Evolutionary conservation across 441 rosid species (phyloP).

Genomic region (Rhodomyrtus psidioides): DNA sequence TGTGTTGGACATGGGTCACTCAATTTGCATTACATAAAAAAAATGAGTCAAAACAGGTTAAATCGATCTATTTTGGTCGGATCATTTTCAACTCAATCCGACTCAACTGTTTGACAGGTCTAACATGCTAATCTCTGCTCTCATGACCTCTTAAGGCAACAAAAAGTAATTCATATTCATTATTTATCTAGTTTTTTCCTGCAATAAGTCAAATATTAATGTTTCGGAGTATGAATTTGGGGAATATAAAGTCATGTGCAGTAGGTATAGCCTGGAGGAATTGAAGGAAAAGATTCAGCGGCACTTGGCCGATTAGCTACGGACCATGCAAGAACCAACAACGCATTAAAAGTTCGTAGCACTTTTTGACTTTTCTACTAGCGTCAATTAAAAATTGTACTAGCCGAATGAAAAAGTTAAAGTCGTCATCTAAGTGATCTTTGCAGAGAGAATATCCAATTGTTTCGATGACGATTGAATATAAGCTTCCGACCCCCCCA

Average conservation of each 20-base stretch:
- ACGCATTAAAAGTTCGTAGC: not conserved
- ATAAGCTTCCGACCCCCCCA: no score
- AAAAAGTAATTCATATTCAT: not conserved
- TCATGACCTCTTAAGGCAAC: not conserved
- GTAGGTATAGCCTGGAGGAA: not conserved
- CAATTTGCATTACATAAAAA: no score
- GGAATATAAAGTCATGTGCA: not conserved
- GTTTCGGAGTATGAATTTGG: not conserved
- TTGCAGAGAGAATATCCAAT: not conserved
- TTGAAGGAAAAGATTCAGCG: not conserved
- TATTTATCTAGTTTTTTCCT: not conserved
- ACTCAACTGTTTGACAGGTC: no score
- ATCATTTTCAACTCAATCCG: no score
- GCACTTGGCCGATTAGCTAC: not conserved
- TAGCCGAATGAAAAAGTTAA: not conserved
- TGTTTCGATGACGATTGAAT: not conserved
- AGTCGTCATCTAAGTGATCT: not conserved
- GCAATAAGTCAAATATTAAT: not conserved
- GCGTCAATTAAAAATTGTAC: not conserved
- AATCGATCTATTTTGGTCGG: no score
- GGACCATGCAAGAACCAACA: not conserved
- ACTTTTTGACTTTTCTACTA: not conserved
- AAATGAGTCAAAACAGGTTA: no score
- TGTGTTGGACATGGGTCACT: no score
- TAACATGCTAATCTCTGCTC: not conserved